phyloP scores from a whole-genome alignment of 768 basidiomycete genomes.

The Rhizopogon vesiculosus region DNA sequence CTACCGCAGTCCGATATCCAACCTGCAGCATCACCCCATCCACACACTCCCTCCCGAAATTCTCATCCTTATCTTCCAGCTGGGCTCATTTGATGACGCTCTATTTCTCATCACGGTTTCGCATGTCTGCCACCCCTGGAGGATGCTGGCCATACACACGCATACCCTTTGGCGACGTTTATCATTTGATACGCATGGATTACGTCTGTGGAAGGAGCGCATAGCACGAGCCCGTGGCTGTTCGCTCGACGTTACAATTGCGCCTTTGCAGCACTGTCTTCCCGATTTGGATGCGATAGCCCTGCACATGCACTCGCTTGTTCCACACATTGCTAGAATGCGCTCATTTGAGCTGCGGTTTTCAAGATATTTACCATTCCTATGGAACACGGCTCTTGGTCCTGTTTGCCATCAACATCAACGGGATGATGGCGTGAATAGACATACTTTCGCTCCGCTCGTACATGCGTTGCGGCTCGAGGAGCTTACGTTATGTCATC shows the following conservation, averaged over 20 bases:
- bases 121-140: slow-evolving; percentile 66
- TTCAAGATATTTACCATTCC: slow-evolving; percentile 49
- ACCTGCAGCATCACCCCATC: slow-evolving; percentile 43
- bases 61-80: slow-evolving; percentile 56
- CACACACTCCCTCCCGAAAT: slow-evolving; percentile 59
- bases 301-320: slow-evolving; percentile 55
- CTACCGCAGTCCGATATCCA: slow-evolving; percentile 17
- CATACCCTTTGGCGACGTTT: slow-evolving; percentile 64
- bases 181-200: slow-evolving; percentile 36
- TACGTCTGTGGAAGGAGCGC: slow-evolving; percentile 59
- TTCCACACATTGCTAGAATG: slow-evolving; percentile 46
- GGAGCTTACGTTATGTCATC: slow-evolving; percentile 53
- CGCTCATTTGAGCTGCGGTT: slow-evolving; percentile 61
- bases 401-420: slow-evolving; percentile 38
- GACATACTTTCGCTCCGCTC: slow-evolving; percentile 8
- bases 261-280: slow-evolving; percentile 14
- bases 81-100: slow-evolving; percentile 51
- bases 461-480: slow-evolving; percentile 42
- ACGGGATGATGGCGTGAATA: slow-evolving; percentile 9
- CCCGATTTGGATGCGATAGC: slow-evolving; percentile 43
- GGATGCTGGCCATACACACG: slow-evolving; percentile 54
- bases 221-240: slow-evolving; percentile 57
- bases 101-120: slow-evolving; percentile 60
- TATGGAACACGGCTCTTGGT: slow-evolving; percentile 67
- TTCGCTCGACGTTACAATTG: slow-evolving; percentile 55